These are phyloP conservation scores for Leptoxyphium fumago DNA, from an alignment of 2,329 filamentous ascomycete species.

Conservation along the genomic window DNA sequence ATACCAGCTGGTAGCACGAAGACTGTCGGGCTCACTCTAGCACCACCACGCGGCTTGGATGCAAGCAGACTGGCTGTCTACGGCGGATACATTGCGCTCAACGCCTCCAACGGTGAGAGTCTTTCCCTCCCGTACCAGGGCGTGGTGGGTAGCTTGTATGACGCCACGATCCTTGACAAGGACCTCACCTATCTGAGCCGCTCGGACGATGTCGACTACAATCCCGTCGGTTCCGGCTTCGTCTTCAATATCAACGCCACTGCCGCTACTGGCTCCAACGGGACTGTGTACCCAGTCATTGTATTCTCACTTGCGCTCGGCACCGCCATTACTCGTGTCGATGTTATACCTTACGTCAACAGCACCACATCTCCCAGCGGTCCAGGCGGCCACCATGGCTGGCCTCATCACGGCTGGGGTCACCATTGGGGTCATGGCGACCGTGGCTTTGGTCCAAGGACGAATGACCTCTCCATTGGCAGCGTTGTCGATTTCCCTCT, in stretches of 20 bases:
- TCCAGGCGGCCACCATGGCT: neutral
- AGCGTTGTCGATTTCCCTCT: conserved; percentile 7
- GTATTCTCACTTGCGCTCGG: conserved; percentile 10
- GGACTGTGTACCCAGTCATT: conserved; percentile 11
- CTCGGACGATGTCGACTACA: conserved; percentile 4
- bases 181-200: conserved; percentile 11
- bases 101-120: conserved; percentile 10
- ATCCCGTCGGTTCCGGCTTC: conserved; percentile 5
- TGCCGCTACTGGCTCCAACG: conserved; percentile 6
- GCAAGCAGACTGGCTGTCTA: conserved; percentile 18
- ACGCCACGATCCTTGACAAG: conserved; percentile 12
- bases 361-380: neutral
- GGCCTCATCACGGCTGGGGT: neutral
- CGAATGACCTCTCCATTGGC: conserved; percentile 1
- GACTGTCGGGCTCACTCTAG: conserved; percentile 9
- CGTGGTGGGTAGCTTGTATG: conserved; percentile 12
- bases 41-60: conserved; percentile 9
- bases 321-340: conserved; percentile 5
- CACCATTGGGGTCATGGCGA: neutral
- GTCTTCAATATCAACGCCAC: conserved; percentile 12
- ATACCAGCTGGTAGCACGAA: conserved; percentile 9
- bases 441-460: neutral
- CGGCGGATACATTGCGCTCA: conserved; percentile 19
- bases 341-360: conserved; percentile 5
- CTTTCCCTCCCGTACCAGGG: conserved; percentile 21